Percentiles rank a stretch among this genome's conserved stretches.
Evolutionary conservation across 73 alveolate genomes (phyloP).

Genomic region (Symbiodinium natans): DNA sequence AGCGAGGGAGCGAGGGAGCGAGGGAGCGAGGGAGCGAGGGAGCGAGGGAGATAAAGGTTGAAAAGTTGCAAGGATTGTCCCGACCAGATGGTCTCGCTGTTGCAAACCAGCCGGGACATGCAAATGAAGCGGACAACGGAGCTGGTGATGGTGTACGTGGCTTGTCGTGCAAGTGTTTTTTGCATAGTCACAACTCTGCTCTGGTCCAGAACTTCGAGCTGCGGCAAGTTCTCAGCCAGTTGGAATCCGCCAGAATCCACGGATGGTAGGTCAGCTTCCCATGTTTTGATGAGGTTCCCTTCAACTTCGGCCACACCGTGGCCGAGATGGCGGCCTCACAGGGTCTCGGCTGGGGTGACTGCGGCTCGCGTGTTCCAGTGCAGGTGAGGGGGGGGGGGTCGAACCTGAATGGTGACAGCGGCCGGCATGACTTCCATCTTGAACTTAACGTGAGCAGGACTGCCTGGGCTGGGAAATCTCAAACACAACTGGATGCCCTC

Average conservation of each 20-base stretch:
- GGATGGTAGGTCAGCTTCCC: neutral
- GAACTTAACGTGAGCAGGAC: neutral
- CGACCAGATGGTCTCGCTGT: neutral
- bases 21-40: too few species aligned
- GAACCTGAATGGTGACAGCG: neutral
- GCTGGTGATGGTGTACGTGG: constrained; percentile 17
- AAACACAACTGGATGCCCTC: neutral
- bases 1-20: too few species aligned
- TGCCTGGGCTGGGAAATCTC: constrained; percentile 40
- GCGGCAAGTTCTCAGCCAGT: too few species aligned
- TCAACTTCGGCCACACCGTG: constrained; percentile 70
- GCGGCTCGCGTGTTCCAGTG: constrained; percentile 15
- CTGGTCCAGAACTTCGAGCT: too few species aligned
- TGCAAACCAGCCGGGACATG: neutral
- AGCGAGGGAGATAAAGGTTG: too few species aligned
- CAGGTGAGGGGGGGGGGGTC: neutral
- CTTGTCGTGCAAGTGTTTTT: neutral
- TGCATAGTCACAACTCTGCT: neutral
- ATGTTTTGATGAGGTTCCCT: constrained; percentile 14
- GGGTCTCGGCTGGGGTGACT: constrained; percentile 56
- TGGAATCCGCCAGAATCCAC: too few species aligned
- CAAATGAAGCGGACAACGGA: neutral
- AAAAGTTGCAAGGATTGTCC: too few species aligned
- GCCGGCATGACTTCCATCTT: neutral
- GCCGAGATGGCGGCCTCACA: constrained; percentile 21